These are phyloP conservation scores for Royoungia palumana DNA, from an alignment of 768 basidiomycete genomes.

Conservation along the genomic window DNA sequence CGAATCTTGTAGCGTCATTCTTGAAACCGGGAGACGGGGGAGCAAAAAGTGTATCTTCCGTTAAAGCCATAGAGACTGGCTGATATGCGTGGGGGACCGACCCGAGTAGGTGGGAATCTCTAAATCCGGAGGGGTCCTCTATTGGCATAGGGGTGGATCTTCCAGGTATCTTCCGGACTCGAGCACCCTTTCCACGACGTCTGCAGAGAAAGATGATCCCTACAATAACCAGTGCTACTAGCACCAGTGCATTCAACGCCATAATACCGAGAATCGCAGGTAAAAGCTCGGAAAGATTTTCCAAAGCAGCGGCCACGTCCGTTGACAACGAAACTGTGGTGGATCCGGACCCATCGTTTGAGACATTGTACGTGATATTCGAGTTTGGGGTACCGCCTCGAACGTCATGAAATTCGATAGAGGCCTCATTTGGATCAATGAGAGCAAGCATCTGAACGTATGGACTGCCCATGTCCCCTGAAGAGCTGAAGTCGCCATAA, in stretches of 20 bases:
- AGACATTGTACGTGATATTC: constrained; percentile 66
- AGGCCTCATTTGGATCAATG: constrained; percentile 65
- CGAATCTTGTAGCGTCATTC: constrained; percentile 25
- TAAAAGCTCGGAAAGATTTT: constrained; percentile 59
- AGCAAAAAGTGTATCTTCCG: constrained; percentile 45
- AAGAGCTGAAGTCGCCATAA: constrained; percentile 72
- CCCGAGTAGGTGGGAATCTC: constrained; percentile 39
- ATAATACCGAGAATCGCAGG: constrained; percentile 75
- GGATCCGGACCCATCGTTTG: constrained; percentile 41
- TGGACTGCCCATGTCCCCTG: constrained; percentile 67
- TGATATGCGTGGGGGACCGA: constrained; percentile 53
- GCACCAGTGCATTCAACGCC: constrained; percentile 71
- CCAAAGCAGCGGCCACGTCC: constrained; percentile 55
- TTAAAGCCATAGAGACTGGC: constrained; percentile 58
- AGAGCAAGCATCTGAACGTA: constrained; percentile 74
- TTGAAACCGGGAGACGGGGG: constrained; percentile 62
- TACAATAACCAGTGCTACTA: constrained; percentile 53
- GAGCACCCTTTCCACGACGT: constrained; percentile 38
- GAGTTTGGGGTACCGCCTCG: constrained; percentile 63
- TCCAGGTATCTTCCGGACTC: constrained; percentile 38
- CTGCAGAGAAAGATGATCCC: constrained; percentile 55
- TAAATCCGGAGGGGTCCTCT: constrained; percentile 33
- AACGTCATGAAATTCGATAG: constrained; percentile 60
- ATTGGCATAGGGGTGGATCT: constrained; percentile 58
- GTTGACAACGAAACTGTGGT: constrained; percentile 53